Evolutionary conservation across 805 yeast species (phyloP).

Genomic region (Saccharomycopsis javanensis): DNA sequence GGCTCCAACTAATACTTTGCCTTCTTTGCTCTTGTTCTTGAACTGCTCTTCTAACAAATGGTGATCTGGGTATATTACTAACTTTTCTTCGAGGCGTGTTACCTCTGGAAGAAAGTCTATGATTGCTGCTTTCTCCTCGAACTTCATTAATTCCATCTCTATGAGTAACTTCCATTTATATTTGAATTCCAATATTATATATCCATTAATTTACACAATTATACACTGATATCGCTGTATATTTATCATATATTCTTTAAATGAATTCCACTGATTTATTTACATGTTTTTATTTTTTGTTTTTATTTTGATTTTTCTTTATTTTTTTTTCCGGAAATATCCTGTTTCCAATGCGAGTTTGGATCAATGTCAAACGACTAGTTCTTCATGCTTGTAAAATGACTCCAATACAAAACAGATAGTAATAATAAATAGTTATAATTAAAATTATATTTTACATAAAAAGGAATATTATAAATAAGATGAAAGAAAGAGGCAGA

Average conservation of each 20-base stretch:
- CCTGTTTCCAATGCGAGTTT: no score
- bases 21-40: background rate
- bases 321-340: no score
- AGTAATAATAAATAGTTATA: no score
- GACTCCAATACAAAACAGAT: no score
- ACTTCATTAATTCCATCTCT: background rate
- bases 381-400: no score
- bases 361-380: no score
- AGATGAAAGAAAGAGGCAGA: background rate
- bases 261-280: no score
- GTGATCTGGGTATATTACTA: conserved; percentile 4
- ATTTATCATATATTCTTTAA: no score
- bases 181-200: background rate
- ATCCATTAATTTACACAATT: background rate
- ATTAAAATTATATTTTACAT: no score
- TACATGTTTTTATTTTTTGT: no score
- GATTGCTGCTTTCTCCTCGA: background rate
- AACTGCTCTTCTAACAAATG: conserved; percentile 10
- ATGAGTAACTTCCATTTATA: background rate
- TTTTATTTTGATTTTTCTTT: no score
- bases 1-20: background rate
- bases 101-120: background rate
- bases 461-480: background rate
- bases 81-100: conserved; percentile 1
- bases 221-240: background rate